phyloP scores from a whole-genome alignment of 163 green algal genomes.

The Chlorella variabilis region DNA sequence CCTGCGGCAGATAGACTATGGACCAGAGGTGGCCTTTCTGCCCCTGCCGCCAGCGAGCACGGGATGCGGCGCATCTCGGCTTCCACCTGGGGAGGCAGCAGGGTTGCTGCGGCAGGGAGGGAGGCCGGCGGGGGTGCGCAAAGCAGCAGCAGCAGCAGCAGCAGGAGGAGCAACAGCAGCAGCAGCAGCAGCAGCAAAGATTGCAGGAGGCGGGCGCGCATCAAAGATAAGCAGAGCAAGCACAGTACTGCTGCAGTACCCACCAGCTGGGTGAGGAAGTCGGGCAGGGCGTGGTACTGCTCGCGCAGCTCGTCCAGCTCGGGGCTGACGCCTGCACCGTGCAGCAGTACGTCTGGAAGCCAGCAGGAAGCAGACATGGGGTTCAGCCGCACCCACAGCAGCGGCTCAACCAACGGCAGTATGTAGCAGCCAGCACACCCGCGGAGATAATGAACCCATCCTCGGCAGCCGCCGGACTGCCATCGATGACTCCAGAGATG shows the following conservation, averaged over 20 bases:
- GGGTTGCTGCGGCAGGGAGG: no score
- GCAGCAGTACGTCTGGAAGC: not conserved
- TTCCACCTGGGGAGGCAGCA: slow-evolving; percentile 50
- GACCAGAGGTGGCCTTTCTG: slow-evolving; percentile 72
- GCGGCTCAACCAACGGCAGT: no score
- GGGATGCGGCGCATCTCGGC: slow-evolving; percentile 76
- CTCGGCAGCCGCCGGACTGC: slow-evolving; percentile 43
- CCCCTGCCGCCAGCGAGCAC: slow-evolving; percentile 43
- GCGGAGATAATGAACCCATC: slow-evolving; percentile 60
- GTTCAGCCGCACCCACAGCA: no score
- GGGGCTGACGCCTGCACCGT: no score
- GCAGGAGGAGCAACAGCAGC: no score
- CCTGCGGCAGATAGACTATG: slow-evolving; percentile 84
- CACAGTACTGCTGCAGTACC: not conserved
- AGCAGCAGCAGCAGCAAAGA: slow-evolving; percentile 41
- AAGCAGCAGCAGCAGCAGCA: no score
- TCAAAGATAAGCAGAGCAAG: no score
- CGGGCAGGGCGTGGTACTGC: slow-evolving; percentile 56
- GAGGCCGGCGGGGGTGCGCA: not conserved
- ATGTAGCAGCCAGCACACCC: no score
- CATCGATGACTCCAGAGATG: slow-evolving; percentile 71
- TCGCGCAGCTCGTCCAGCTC: slow-evolving; percentile 81
- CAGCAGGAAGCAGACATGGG: slow-evolving; percentile 49
- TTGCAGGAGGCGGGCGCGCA: not conserved
- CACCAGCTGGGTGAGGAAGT: slow-evolving; percentile 60